Evolutionary conservation across 202 grass and related monocot species (phyloP).

Genomic region (Zizania palustris): DNA sequence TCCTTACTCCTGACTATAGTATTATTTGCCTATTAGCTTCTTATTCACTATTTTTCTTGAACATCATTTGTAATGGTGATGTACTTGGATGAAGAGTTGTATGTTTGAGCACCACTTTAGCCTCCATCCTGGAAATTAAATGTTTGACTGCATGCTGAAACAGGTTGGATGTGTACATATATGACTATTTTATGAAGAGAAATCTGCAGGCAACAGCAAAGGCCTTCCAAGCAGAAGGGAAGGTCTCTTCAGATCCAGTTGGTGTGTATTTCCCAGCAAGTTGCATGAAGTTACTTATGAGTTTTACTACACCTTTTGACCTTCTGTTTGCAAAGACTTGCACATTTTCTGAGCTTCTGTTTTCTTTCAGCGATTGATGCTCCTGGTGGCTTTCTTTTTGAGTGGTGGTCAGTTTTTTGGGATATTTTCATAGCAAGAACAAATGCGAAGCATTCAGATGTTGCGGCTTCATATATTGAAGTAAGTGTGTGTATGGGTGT

Average conservation of each 20-base stretch:
- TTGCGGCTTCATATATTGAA: slow-evolving; percentile 93
- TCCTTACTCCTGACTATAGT: slow-evolving; percentile 3
- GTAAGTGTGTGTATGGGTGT: slow-evolving; percentile 38
- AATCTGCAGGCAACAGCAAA: slow-evolving; percentile 98
- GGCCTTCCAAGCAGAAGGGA: slow-evolving; percentile 94
- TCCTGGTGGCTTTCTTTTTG: slow-evolving; percentile 94
- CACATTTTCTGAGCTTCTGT: not conserved
- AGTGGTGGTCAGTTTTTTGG: slow-evolving; percentile 99
- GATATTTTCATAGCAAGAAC: slow-evolving; percentile 99
- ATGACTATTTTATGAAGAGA: slow-evolving; percentile 99
- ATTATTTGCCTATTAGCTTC: slow-evolving; percentile 3
- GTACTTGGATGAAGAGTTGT: slow-evolving; percentile 13
- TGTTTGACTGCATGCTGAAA: slow-evolving; percentile 41
- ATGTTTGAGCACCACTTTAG: not conserved
- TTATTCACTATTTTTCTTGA: slow-evolving; percentile 23
- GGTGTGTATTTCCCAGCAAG: slow-evolving; percentile 56
- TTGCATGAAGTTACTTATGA: slow-evolving; percentile 23
- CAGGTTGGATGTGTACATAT: slow-evolving; percentile 97
- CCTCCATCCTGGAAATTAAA: slow-evolving; percentile 17
- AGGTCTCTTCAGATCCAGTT: slow-evolving; percentile 93
- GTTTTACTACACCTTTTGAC: slow-evolving; percentile 9
- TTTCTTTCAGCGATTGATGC: slow-evolving; percentile 84
- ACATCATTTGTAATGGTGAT: not conserved
- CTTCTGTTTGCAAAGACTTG: slow-evolving; percentile 15
- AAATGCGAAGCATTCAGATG: slow-evolving; percentile 96